Percentiles rank a stretch among this genome's conserved stretches.
Conservation (phyloP, 2,329 filamentous ascomycete genomes). For the Colletotrichum plurivorum region DNA sequence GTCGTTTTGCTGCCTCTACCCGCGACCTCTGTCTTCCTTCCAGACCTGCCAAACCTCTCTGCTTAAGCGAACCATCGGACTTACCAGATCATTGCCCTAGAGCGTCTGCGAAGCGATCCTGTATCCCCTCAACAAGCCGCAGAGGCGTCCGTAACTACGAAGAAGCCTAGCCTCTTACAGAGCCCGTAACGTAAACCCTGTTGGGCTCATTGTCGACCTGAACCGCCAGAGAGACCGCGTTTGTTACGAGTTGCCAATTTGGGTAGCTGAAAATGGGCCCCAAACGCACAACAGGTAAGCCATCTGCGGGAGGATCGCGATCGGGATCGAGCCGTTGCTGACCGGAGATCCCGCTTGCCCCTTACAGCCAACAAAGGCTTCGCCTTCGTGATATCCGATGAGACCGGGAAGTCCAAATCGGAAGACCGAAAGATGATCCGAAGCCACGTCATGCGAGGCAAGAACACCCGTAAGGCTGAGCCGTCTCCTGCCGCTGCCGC, state of each 20-base stretch:
- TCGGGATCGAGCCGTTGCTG: too few relatives aligned
- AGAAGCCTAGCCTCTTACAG: too few relatives aligned
- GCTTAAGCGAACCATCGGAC: background rate
- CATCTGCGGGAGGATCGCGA: background rate
- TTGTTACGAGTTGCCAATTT: background rate
- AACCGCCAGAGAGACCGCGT: background rate
- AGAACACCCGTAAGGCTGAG: conserved; percentile 20
- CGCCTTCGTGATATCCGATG: conserved; percentile 47
- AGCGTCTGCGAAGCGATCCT: background rate
- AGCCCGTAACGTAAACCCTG: background rate
- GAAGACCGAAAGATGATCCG: conserved; percentile 44
- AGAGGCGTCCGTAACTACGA: too few relatives aligned
- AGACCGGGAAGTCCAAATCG: conserved; percentile 43
- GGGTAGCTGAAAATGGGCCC: conserved; percentile 7
- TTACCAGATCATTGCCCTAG: background rate
- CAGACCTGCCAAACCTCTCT: background rate
- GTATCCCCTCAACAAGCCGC: too few relatives aligned
- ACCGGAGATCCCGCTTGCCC: background rate
- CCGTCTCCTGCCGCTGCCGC: background rate
- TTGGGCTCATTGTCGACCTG: background rate
- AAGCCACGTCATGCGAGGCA: conserved; percentile 41
- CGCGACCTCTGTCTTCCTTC: too few relatives aligned
- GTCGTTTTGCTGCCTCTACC: too few relatives aligned
- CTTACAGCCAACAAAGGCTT: conserved; percentile 42
- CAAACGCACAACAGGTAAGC: conserved; percentile 22